These are phyloP conservation scores for Nemania sp. DNA, from an alignment of 2,329 filamentous ascomycete species.

Conservation along the genomic window DNA sequence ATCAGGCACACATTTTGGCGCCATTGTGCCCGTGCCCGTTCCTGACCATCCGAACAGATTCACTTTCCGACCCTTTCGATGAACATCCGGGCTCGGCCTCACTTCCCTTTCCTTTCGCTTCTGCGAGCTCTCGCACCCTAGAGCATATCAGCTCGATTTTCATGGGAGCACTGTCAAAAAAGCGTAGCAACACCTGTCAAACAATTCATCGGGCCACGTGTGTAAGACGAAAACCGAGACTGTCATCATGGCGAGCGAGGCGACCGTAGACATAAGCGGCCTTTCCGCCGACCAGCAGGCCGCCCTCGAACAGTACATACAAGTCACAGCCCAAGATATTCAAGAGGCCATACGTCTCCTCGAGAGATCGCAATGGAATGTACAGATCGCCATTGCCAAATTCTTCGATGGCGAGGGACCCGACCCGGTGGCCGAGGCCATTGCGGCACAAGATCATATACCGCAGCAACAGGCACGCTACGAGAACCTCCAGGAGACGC, in stretches of 20 bases:
- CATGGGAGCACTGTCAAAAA: too few relatives aligned
- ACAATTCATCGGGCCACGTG: neutral
- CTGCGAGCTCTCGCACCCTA: too few relatives aligned
- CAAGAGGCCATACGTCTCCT: constrained; percentile 78
- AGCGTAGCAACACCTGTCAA: neutral
- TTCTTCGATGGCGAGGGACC: constrained; percentile 96
- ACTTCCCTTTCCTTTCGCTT: too few relatives aligned
- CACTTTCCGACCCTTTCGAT: too few relatives aligned
- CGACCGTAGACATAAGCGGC: constrained; percentile 63
- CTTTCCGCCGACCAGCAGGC: constrained; percentile 79
- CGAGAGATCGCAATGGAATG: constrained; percentile 91
- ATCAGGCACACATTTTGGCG: too few relatives aligned
- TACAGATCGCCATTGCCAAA: constrained; percentile 94
- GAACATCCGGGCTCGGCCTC: too few relatives aligned
- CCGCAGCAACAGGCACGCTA: constrained; percentile 66
- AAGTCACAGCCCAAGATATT: constrained; percentile 82
- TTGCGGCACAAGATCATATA: constrained; percentile 62
- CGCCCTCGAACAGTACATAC: constrained; percentile 83
- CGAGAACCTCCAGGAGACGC: constrained; percentile 72
- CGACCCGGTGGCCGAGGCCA: constrained; percentile 77
- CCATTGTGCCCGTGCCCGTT: too few relatives aligned
- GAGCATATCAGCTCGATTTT: too few relatives aligned
- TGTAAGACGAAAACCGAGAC: too few relatives aligned
- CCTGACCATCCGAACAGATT: too few relatives aligned
- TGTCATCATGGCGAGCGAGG: constrained; percentile 46